Percentiles rank a stretch among this genome's conserved stretches.
These are phyloP conservation scores for Torulaspora maleeae DNA, from an alignment of 805 yeast species.

Conservation along the genomic window DNA sequence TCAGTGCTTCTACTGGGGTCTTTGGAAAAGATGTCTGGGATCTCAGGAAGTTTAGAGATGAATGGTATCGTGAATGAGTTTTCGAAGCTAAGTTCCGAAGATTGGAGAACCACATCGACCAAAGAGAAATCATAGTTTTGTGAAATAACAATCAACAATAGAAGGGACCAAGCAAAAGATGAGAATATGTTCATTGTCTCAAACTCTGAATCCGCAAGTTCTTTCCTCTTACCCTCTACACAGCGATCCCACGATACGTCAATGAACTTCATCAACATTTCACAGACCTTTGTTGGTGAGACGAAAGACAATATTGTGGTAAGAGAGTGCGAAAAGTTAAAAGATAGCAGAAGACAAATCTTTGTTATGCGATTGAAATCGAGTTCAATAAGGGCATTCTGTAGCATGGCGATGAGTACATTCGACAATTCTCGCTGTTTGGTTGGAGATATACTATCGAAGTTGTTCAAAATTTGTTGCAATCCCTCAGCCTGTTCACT, in stretches of 20 bases:
- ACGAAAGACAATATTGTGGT: conserved; percentile 44
- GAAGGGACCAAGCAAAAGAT: conserved; percentile 58
- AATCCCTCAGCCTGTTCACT: conserved; percentile 54
- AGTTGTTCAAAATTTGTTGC: conserved; percentile 44
- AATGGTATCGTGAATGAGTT: conserved; percentile 35
- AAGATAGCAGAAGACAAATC: conserved; percentile 47
- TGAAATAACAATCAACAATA: conserved; percentile 42
- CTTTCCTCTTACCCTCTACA: conserved; percentile 13
- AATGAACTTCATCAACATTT: conserved; percentile 47
- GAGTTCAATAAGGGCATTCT: conserved; percentile 38
- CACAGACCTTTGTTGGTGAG: conserved; percentile 42
- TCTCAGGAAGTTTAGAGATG: conserved; percentile 23
- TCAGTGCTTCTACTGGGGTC: conserved; percentile 28
- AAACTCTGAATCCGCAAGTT: conserved; percentile 39
- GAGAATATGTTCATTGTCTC: conserved; percentile 63
- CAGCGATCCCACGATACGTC: conserved; percentile 41
- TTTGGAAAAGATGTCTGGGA: conserved; percentile 24
- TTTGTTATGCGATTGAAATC: conserved; percentile 46
- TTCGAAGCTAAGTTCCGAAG: conserved; percentile 15
- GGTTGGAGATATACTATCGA: conserved; percentile 45
- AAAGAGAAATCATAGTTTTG: conserved; percentile 38
- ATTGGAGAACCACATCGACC: conserved; percentile 25
- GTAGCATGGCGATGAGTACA: conserved; percentile 33
- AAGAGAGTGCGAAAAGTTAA: conserved; percentile 38
- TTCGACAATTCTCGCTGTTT: conserved; percentile 45